These are phyloP conservation scores for Eucalyptus urophylla DNA, from an alignment of 345 rosid genomes.

Conservation along the genomic window DNA sequence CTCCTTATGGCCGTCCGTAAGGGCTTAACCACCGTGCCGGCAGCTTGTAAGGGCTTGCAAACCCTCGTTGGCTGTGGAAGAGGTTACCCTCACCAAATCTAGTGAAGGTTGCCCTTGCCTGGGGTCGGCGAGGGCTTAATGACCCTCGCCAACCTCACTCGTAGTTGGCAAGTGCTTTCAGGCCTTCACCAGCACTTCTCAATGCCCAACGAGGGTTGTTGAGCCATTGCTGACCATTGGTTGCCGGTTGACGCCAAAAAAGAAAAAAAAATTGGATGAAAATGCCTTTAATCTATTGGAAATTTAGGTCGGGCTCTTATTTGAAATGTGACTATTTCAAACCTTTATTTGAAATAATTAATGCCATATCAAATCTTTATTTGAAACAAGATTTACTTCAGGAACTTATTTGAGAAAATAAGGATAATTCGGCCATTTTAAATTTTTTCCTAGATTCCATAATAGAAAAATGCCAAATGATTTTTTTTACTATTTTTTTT, in stretches of 20 bases:
- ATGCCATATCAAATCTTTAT: rapidly evolving
- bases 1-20: too few relatives aligned
- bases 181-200: rapidly evolving
- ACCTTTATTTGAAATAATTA: too few relatives aligned
- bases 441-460: too few relatives aligned
- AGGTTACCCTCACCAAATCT: rapidly evolving
- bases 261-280: too few relatives aligned
- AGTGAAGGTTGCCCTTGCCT: neutral
- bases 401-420: rapidly evolving
- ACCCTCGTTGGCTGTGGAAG: rapidly evolving
- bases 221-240: rapidly evolving
- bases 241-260: rapidly evolving
- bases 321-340: too few relatives aligned
- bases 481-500: neutral
- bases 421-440: rapidly evolving
- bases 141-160: rapidly evolving
- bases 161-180: rapidly evolving
- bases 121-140: rapidly evolving
- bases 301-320: rapidly evolving
- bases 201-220: rapidly evolving
- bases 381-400: rapidly evolving
- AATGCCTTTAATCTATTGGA: rapidly evolving
- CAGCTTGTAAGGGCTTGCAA: rapidly evolving
- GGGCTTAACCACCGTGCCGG: rapidly evolving
- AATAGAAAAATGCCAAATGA: neutral